Percentiles rank a stretch among this genome's conserved stretches.
phyloP scores from a whole-genome alignment of 441 rosid genomes.

The Cnidoscolus chayamansa region DNA sequence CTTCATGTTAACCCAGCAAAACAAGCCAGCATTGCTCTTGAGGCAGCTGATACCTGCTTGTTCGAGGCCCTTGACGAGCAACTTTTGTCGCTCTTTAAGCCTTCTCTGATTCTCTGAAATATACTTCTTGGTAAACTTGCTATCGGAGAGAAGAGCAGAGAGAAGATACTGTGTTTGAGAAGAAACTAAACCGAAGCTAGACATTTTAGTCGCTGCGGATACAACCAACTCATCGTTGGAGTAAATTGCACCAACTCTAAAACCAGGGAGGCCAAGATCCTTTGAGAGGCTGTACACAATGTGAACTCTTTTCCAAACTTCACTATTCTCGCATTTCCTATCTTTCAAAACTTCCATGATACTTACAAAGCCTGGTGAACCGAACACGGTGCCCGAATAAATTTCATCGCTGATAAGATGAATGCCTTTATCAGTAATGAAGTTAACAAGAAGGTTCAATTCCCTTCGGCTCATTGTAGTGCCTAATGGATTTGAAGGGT shows the following conservation, averaged over 20 bases:
- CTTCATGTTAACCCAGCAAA: slow-evolving; percentile 95
- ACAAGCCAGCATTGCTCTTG: slow-evolving; percentile 78
- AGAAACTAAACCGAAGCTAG: slow-evolving; percentile 92
- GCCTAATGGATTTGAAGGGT: slow-evolving; percentile 93
- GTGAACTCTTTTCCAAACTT: slow-evolving; percentile 65
- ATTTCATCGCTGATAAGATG: slow-evolving; percentile 95
- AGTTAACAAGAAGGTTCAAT: slow-evolving; percentile 68
- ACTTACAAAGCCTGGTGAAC: slow-evolving; percentile 63
- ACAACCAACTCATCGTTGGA: slow-evolving; percentile 71
- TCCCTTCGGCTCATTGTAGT: slow-evolving; percentile 65
- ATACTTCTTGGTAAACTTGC: slow-evolving; percentile 68
- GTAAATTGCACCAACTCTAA: slow-evolving; percentile 90
- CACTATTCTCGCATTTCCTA: slow-evolving; percentile 43
- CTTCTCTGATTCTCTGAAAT: slow-evolving; percentile 65
- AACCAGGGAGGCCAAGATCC: slow-evolving; percentile 92
- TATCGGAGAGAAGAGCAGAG: slow-evolving; percentile 74
- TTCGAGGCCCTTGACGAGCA: slow-evolving; percentile 71
- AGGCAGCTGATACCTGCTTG: slow-evolving; percentile 60
- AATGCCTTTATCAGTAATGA: slow-evolving; percentile 55
- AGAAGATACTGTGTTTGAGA: slow-evolving; percentile 90
- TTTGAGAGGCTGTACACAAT: slow-evolving; percentile 83
- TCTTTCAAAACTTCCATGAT: slow-evolving; percentile 70
- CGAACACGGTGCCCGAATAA: slow-evolving; percentile 84
- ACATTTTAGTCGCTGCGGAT: slow-evolving; percentile 92
- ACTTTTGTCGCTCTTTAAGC: slow-evolving; percentile 49